These are phyloP conservation scores for Cydonia oblonga DNA, from an alignment of 331 rosid species.

Conservation along the genomic window DNA sequence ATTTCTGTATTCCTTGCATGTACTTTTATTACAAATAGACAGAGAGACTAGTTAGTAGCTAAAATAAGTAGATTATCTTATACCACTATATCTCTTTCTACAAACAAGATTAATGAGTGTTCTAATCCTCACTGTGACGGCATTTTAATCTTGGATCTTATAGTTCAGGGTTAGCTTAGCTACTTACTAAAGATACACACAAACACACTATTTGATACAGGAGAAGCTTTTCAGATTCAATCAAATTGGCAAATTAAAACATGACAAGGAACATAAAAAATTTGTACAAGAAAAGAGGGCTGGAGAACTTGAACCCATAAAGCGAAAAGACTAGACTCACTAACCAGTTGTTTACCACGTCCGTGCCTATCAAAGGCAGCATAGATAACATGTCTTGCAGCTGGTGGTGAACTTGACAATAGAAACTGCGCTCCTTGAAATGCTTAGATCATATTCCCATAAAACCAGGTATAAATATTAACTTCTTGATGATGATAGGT, in stretches of 20 bases:
- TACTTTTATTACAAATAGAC: neutral
- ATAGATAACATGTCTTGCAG: constrained; percentile 59
- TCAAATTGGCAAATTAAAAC: neutral
- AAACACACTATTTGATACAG: neutral
- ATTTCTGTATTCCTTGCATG: neutral
- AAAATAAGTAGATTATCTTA: neutral
- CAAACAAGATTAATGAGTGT: neutral
- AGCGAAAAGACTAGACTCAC: constrained; percentile 10
- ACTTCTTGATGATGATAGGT: neutral
- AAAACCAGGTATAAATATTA: constrained; percentile 6
- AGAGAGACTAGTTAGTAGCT: neutral
- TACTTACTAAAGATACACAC: neutral
- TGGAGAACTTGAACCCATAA: neutral
- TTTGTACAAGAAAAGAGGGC: neutral
- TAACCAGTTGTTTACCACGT: constrained; percentile 81
- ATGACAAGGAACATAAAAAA: neutral
- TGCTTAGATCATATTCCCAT: constrained; percentile 30
- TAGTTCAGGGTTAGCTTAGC: neutral
- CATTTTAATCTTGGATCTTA: neutral
- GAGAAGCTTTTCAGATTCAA: neutral
- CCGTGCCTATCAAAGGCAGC: constrained; percentile 71
- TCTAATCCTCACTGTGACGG: neutral
- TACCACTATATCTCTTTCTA: neutral
- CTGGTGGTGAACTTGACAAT: constrained; percentile 49
- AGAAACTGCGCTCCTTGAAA: constrained; percentile 50